Evolutionary conservation across 495 filamentous ascomycete genomes (phyloP).

Genomic region (Emericellopsis terricola): DNA sequence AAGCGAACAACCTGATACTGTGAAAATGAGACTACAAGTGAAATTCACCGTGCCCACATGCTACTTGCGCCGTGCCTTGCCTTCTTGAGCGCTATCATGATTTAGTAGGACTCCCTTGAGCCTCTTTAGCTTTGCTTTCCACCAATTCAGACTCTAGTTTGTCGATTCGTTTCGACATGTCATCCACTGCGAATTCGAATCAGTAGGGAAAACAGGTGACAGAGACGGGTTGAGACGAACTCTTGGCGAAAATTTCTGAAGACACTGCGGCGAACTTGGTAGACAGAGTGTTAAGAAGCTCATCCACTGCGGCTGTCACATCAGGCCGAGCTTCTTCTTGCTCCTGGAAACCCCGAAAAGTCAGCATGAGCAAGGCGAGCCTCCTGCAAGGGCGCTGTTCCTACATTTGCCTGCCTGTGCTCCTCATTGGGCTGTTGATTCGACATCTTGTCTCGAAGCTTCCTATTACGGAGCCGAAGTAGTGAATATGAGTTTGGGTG

Average conservation of each 20-base stretch:
- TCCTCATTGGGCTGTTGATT: no score
- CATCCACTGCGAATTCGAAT: conserved; percentile 50
- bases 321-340: conserved; percentile 23
- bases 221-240: conserved; percentile 20
- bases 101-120: no score
- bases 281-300: conserved; percentile 65
- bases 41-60: conserved; percentile 3
- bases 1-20: background rate
- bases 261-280: conserved; percentile 71
- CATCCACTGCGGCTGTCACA: conserved; percentile 63
- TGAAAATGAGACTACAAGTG: no score
- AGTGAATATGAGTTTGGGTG: no score
- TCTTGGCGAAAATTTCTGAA: conserved; percentile 72
- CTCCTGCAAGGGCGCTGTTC: no score
- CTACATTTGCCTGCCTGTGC: no score
- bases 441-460: no score
- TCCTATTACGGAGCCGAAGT: no score
- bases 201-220: background rate
- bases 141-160: conserved; percentile 62
- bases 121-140: conserved; percentile 26
- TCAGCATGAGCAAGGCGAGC: no score
- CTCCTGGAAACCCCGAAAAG: conserved; percentile 6
- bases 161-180: conserved; percentile 82
- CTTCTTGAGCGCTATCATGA: no score
- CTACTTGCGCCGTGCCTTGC: no score